Evolutionary conservation across 2,329 filamentous ascomycete species (phyloP), one percentile per base, ranked within the genome.

Genomic region (Elsinoe perseae): DNA sequence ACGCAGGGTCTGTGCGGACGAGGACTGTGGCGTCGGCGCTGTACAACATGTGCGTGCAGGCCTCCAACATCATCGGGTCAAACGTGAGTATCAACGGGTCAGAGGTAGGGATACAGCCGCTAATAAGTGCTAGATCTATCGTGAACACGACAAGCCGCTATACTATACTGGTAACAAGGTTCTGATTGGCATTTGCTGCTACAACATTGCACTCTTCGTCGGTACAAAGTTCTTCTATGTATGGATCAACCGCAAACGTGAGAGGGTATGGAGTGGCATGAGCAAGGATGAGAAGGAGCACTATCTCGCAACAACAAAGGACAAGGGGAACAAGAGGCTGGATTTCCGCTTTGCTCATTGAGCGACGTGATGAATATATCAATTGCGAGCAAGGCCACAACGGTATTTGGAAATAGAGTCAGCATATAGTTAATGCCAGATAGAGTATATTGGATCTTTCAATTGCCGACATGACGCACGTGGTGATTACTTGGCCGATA

Each of bases 1-100:
- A 86, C 63, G 78, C 81, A 2, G 82, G 83, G 60, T 75, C 77
- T 1, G 81, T 86, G 8, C 74, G 82, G 9, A 81, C 79, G 4
- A 73, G 83, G 5, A 80, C 83, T 1, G 80, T 87, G 1, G 80
- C 80, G 0, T 78, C 81, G 0, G 82, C 80, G 0, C 69, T 81
- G n/a, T 85, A 85, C 67, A 85, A 85, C 63, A 72, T 75, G 60
- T 66, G 65, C 28, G 71, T 74, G 10, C 73, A 75, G 50, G 63
- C 68, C 6, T 69, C 67, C 4, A 70, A 67, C 25, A 66, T 75
- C 55, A 69, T 73, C 56, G 67, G 68, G 8, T 64, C 56, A 4
- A 64, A 67, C 44, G 60, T 63, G 16, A 54, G 60, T 56, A 16
- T 14, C 40, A 18, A 14, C 18, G 10, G 6, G 34, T 38, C 5